Conservation (phyloP, 805 yeast species). For the Kurtzmaniella cleridarum region DNA sequence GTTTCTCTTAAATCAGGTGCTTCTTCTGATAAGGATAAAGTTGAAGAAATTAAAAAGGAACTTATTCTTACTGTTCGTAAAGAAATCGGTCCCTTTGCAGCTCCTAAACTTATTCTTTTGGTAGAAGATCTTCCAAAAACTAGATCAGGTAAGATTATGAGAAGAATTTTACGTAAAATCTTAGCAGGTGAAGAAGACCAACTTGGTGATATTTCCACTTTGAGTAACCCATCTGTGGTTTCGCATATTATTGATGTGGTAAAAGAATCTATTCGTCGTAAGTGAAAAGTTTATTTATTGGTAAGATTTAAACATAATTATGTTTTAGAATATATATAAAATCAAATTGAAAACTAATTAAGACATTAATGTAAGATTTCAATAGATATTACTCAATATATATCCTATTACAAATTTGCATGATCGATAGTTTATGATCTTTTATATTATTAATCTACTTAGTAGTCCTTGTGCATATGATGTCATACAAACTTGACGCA, state of each 20-base stretch:
- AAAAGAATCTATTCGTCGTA: constrained; percentile 18
- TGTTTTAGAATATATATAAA: neutral
- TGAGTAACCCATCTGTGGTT: constrained; percentile 82
- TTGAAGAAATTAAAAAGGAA: constrained; percentile 62
- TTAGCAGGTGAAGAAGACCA: constrained; percentile 89
- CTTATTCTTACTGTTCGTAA: constrained; percentile 85
- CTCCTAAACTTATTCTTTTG: constrained; percentile 81
- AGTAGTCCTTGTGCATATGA: constrained; percentile 12
- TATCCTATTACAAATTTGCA: neutral
- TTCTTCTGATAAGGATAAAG: constrained; percentile 31
- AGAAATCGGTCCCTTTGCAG: constrained; percentile 92
- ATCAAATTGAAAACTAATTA: neutral
- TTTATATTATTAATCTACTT: neutral
- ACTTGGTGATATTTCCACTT: constrained; percentile 87
- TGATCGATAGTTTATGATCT: neutral
- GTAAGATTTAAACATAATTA: neutral
- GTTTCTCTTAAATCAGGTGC: constrained; percentile 52
- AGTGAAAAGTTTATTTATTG: constrained; percentile 1
- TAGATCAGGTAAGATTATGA: constrained; percentile 97
- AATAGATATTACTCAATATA: neutral
- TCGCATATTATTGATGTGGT: constrained; percentile 69
- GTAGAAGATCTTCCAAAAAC: constrained; percentile 96
- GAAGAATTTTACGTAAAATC: constrained; percentile 92
- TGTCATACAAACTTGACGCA: constrained; percentile 50
- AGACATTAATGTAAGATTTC: neutral